Evolutionary conservation across 2,329 filamentous ascomycete species (phyloP).

Genomic region (Trichoderma arundinaceum): DNA sequence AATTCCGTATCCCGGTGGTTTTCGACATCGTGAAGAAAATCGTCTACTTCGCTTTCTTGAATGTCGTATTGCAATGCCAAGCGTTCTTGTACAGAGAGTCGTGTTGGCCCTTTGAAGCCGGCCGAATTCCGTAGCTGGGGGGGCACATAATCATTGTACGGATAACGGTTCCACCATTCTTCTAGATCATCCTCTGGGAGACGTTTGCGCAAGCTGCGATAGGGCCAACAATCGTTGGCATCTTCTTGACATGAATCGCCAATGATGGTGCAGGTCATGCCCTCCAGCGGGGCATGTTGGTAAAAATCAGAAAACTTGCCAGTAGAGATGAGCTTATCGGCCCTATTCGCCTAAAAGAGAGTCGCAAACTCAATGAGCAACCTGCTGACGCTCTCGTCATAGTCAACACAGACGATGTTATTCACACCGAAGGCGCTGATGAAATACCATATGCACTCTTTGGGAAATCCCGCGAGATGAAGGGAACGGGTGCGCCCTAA

Average conservation of each 20-base stretch:
- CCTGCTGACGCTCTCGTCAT: not conserved
- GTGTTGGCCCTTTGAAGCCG: not conserved
- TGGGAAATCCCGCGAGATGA: slow-evolving; percentile 34
- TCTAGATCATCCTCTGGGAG: not conserved
- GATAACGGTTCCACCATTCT: slow-evolving; percentile 12
- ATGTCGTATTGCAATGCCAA: slow-evolving; percentile 31
- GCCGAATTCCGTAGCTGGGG: not conserved
- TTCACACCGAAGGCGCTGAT: slow-evolving; percentile 31
- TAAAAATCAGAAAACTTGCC: slow-evolving; percentile 10
- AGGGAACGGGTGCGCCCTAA: slow-evolving; percentile 32
- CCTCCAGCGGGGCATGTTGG: not conserved
- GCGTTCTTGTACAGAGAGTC: not conserved
- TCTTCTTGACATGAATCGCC: not conserved
- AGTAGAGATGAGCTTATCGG: not conserved
- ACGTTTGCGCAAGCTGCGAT: not conserved
- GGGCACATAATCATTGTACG: slow-evolving; percentile 28
- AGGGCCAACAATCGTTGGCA: no score
- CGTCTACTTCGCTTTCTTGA: slow-evolving; percentile 28
- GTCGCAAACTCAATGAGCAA: slow-evolving; percentile 36
- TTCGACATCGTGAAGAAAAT: slow-evolving; percentile 29
- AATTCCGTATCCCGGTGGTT: slow-evolving; percentile 28
- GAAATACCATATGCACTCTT: slow-evolving; percentile 35
- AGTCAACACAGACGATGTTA: slow-evolving; percentile 27
- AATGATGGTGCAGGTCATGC: not conserved
- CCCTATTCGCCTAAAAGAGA: slow-evolving; percentile 28